These are phyloP conservation scores for Chaetomium strumarium DNA, from an alignment of 2,329 filamentous ascomycete species.

Conservation along the genomic window DNA sequence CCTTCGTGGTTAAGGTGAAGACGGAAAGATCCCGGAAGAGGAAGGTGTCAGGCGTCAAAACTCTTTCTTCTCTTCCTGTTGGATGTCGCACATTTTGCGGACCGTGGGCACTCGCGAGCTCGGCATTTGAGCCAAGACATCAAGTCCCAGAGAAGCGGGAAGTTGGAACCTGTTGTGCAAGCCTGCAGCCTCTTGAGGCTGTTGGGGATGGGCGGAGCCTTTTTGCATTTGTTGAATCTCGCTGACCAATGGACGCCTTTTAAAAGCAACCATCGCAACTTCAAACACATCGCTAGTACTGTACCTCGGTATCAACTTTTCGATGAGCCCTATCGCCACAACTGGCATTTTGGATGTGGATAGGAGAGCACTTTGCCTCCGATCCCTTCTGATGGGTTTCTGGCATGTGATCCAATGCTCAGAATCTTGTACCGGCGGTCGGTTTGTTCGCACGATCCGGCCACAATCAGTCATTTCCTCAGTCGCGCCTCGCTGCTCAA, in stretches of 20 bases:
- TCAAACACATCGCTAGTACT: neutral
- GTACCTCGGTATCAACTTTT: slow-evolving; percentile 12
- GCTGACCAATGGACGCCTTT: slow-evolving; percentile 13
- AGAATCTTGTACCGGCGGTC: no score
- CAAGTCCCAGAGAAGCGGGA: slow-evolving; percentile 16
- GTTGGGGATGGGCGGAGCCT: slow-evolving; percentile 20
- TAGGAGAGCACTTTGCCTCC: neutral
- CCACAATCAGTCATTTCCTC: no score
- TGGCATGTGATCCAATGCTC: no score
- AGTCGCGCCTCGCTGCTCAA: no score
- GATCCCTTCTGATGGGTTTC: no score
- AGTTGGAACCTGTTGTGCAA: slow-evolving; percentile 13
- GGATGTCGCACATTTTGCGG: neutral
- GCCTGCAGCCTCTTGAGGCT: slow-evolving; percentile 13
- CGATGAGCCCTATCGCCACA: neutral
- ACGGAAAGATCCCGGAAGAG: neutral
- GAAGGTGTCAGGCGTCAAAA: neutral
- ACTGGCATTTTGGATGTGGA: neutral
- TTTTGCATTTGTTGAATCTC: slow-evolving; percentile 18
- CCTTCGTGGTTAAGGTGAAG: no score
- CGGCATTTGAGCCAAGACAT: slow-evolving; percentile 15
- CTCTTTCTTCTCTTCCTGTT: neutral
- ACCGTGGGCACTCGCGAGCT: neutral
- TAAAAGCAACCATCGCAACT: neutral
- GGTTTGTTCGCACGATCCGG: neutral